These are phyloP conservation scores for Martiniozyma asiatica DNA, from an alignment of 1,139 yeast species.

Conservation along the genomic window DNA sequence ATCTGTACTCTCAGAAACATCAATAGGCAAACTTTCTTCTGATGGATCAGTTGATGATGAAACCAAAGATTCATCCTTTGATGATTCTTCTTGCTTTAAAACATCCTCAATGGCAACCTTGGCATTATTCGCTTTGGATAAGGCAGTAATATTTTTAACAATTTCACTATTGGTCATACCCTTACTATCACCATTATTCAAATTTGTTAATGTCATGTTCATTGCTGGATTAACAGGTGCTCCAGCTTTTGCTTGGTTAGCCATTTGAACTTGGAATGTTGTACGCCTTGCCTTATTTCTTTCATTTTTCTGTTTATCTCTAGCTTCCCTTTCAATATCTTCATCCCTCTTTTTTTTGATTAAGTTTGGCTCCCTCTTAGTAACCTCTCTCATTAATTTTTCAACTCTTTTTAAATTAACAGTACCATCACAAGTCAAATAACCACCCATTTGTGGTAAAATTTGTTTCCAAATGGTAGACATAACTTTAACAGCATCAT, in stretches of 20 bases:
- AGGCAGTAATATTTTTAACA: slow-evolving; percentile 51
- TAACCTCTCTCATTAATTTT: slow-evolving; percentile 49
- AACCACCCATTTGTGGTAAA: slow-evolving; percentile 57
- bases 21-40: slow-evolving; percentile 29
- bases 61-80: slow-evolving; percentile 2
- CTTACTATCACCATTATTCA: slow-evolving; percentile 51
- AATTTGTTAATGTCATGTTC: slow-evolving; percentile 65
- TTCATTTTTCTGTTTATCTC: too few species aligned
- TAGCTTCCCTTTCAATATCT: slow-evolving; percentile 28
- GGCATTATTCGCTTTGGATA: slow-evolving; percentile 69
- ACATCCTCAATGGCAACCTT: slow-evolving; percentile 61
- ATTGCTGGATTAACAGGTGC: slow-evolving; percentile 64
- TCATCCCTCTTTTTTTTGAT: slow-evolving; percentile 57
- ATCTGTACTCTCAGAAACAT: slow-evolving; percentile 16
- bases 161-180: slow-evolving; percentile 65
- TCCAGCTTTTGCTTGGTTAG: slow-evolving; percentile 36
- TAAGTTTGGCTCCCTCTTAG: slow-evolving; percentile 68
- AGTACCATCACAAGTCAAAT: slow-evolving; percentile 81
- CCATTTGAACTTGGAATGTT: slow-evolving; percentile 2
- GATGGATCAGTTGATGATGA: slow-evolving; percentile 15
- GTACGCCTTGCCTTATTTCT: slow-evolving; percentile 3
- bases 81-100: slow-evolving; percentile 25
- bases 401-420: slow-evolving; percentile 71
- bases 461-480: slow-evolving; percentile 74
- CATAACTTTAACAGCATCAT: slow-evolving; percentile 77